Conservation (phyloP, 1,284 basidiomycete species). For the Porogramme epimiltina region DNA sequence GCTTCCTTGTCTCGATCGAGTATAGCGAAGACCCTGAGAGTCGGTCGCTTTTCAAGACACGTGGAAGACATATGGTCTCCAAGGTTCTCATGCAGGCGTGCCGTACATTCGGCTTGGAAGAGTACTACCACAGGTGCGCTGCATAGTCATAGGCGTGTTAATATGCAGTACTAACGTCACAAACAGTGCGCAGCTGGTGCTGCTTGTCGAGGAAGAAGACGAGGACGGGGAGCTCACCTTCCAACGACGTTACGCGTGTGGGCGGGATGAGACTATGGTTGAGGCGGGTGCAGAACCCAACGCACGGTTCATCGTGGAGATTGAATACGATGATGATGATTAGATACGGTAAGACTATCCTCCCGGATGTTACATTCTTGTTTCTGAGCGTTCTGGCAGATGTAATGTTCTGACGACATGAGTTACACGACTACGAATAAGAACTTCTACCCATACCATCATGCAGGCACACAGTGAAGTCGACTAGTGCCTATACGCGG, state of each 20-base stretch:
- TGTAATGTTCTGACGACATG: neutral
- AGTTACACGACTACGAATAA: no score
- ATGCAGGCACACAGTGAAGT: no score
- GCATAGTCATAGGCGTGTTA: no score
- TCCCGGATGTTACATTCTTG: neutral
- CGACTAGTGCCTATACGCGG: no score
- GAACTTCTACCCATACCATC: no score
- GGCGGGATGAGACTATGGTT: slow-evolving; percentile 23
- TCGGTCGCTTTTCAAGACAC: slow-evolving; percentile 29
- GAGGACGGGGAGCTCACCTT: slow-evolving; percentile 12
- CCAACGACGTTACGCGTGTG: slow-evolving; percentile 16
- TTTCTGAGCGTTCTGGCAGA: neutral
- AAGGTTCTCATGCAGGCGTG: slow-evolving; percentile 31
- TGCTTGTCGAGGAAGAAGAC: slow-evolving; percentile 19
- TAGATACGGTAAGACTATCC: neutral
- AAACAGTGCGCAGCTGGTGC: slow-evolving; percentile 17
- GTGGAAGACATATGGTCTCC: slow-evolving; percentile 27
- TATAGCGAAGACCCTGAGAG: slow-evolving; percentile 20
- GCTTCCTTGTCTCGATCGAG: slow-evolving; percentile 27
- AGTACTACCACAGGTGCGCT: slow-evolving; percentile 21
- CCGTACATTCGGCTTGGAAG: slow-evolving; percentile 29
- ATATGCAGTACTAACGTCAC: neutral
- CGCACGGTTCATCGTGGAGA: slow-evolving; percentile 21
- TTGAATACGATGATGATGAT: slow-evolving; percentile 8
- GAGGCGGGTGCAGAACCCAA: slow-evolving; percentile 22